Evolutionary conservation across 768 basidiomycete species (phyloP).

Genomic region (Pleurotus tuber-regium): DNA sequence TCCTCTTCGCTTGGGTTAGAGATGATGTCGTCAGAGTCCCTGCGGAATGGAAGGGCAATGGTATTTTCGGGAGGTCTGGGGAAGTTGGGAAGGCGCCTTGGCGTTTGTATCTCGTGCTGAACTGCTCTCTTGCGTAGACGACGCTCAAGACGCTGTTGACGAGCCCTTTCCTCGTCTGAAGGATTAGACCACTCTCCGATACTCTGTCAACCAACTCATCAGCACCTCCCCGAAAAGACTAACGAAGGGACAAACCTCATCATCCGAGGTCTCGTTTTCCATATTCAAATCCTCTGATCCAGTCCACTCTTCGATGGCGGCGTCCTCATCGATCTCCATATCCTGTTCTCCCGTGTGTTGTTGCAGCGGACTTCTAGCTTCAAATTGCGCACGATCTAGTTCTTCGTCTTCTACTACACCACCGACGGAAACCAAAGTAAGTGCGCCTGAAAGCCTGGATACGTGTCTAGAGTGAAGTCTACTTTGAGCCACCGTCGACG

Average conservation of each 20-base stretch:
- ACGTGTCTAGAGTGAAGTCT: conserved; percentile 66
- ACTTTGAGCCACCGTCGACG: conserved; percentile 48
- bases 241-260: conserved; percentile 68
- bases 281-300: conserved; percentile 70
- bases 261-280: conserved; percentile 53
- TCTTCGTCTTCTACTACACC: conserved; percentile 39
- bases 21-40: conserved; percentile 65
- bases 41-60: conserved; percentile 34
- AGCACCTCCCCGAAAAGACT: too few relatives aligned
- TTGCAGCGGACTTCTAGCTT: conserved; percentile 13
- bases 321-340: conserved; percentile 24
- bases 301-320: conserved; percentile 74
- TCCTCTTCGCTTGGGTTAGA: conserved; percentile 89
- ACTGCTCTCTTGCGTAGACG: conserved; percentile 48
- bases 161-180: conserved; percentile 83
- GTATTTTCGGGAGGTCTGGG: conserved; percentile 67
- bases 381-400: conserved; percentile 19
- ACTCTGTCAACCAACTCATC: conserved; percentile 44
- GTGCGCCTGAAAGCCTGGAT: conserved; percentile 63
- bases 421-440: conserved; percentile 64
- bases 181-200: conserved; percentile 91
- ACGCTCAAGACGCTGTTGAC: conserved; percentile 62
- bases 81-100: conserved; percentile 76
- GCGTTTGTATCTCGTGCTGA: conserved; percentile 53
- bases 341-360: conserved; percentile 7